Conservation (phyloP, 805 yeast genomes). For the Cyberlindnera misumaiensis region DNA sequence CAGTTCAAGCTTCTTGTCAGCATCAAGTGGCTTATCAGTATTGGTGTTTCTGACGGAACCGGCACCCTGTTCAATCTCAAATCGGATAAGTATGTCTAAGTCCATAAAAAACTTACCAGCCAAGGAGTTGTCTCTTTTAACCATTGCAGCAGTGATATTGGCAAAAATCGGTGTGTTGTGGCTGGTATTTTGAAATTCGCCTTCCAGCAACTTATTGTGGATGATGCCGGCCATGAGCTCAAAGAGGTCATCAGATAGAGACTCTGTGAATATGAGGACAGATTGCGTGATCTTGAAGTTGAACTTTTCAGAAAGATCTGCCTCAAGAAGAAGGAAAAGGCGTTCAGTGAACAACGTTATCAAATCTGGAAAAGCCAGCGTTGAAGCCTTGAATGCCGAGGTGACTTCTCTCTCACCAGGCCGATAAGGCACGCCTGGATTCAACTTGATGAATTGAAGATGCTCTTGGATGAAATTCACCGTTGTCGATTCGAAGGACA, state of each 20-base stretch:
- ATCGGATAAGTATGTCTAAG: slow-evolving; percentile 40
- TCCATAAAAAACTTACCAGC: slow-evolving; percentile 21
- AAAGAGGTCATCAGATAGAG: slow-evolving; percentile 54
- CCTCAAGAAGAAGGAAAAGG: slow-evolving; percentile 57
- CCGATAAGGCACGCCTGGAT: slow-evolving; percentile 25
- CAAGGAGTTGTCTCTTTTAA: slow-evolving; percentile 42
- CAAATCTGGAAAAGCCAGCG: slow-evolving; percentile 61
- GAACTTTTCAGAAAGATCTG: slow-evolving; percentile 31
- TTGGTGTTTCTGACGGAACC: slow-evolving; percentile 56
- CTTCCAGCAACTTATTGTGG: slow-evolving; percentile 36
- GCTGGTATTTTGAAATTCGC: slow-evolving; percentile 44
- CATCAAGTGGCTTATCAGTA: slow-evolving; percentile 59
- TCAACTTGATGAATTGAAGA: slow-evolving; percentile 38
- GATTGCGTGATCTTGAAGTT: slow-evolving; percentile 35
- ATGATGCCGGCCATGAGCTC: slow-evolving; percentile 33
- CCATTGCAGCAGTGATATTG: slow-evolving; percentile 64
- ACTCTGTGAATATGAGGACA: slow-evolving; percentile 45
- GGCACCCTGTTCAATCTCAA: slow-evolving; percentile 73
- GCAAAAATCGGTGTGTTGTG: slow-evolving; percentile 63
- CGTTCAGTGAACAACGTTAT: slow-evolving; percentile 50
- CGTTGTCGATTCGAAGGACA: slow-evolving; percentile 33
- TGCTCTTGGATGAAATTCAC: slow-evolving; percentile 61
- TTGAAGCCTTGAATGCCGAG: slow-evolving; percentile 62
- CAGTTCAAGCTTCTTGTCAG: slow-evolving; percentile 74
- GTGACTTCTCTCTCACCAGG: slow-evolving; percentile 41